Conservation (phyloP, 768 basidiomycete genomes). For the Boletellus emodensis region DNA sequence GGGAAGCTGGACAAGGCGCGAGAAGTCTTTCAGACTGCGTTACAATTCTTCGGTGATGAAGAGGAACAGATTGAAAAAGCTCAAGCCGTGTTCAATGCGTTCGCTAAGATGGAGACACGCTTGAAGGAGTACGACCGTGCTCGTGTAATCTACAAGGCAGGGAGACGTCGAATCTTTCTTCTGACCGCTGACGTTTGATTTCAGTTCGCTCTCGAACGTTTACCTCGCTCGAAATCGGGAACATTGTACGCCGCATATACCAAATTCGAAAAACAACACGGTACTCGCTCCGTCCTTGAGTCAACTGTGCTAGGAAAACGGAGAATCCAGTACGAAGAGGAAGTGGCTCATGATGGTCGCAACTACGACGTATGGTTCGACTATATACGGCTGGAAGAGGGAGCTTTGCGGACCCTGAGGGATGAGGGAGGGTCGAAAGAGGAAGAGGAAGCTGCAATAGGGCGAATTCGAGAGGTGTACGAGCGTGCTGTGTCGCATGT, state of each 20-base stretch:
- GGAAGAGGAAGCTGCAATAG: conserved; percentile 58
- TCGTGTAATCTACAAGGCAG: conserved; percentile 92
- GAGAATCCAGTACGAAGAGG: conserved; percentile 98
- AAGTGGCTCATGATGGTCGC: conserved; percentile 81
- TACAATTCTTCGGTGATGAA: conserved; percentile 88
- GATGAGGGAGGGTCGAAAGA: conserved; percentile 72
- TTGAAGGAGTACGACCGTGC: conserved; percentile 96
- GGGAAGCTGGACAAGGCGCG: conserved; percentile 63
- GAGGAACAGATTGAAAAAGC: conserved; percentile 84
- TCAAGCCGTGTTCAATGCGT: conserved; percentile 88
- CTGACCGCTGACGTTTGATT: not conserved
- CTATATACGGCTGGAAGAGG: conserved; percentile 90
- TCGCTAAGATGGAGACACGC: conserved; percentile 96
- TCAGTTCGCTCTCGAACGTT: conserved; percentile 90
- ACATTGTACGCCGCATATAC: conserved; percentile 89
- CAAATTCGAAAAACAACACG: conserved; percentile 98
- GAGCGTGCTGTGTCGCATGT: conserved; percentile 95
- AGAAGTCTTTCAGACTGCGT: conserved; percentile 85
- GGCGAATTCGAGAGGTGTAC: conserved; percentile 86
- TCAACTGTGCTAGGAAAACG: conserved; percentile 94
- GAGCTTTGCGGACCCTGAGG: conserved; percentile 68
- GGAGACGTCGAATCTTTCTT: conserved; percentile 1
- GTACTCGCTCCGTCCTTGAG: conserved; percentile 82
- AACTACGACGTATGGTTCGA: conserved; percentile 99
- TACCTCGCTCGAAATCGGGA: conserved; percentile 89